These are phyloP conservation scores for Fusarium temperatum DNA, from an alignment of 2,329 filamentous ascomycete species.

Conservation along the genomic window DNA sequence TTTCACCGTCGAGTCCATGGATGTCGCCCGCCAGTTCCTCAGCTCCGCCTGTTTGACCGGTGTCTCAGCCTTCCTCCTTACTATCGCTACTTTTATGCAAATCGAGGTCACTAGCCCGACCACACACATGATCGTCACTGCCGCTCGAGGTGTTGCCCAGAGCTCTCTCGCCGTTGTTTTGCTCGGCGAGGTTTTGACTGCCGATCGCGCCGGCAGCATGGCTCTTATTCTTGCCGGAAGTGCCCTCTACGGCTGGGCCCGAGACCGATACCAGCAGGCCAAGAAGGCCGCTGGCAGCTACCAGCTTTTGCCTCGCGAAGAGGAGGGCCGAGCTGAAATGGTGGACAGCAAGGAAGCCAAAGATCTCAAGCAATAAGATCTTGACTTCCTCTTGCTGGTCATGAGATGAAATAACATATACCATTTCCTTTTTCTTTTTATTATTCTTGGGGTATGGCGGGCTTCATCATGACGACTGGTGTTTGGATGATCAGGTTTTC, in stretches of 20 bases:
- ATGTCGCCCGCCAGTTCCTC: slow-evolving; percentile 35
- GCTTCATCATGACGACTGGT: slow-evolving; percentile 27
- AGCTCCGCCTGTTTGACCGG: slow-evolving; percentile 35
- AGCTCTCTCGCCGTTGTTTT: slow-evolving; percentile 40
- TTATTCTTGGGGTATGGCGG: slow-evolving; percentile 23
- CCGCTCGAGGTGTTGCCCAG: slow-evolving; percentile 40
- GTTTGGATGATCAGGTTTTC: slow-evolving; percentile 22
- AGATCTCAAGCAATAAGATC: slow-evolving; percentile 16
- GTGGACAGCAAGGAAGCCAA: slow-evolving; percentile 30
- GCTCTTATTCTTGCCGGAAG: slow-evolving; percentile 39
- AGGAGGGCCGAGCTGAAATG: slow-evolving; percentile 27
- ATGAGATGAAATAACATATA: slow-evolving; percentile 7
- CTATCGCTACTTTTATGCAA: slow-evolving; percentile 42
- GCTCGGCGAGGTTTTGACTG: slow-evolving; percentile 38
- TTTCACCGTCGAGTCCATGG: slow-evolving; percentile 25
- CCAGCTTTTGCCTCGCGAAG: slow-evolving; percentile 34
- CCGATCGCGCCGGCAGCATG: slow-evolving; percentile 41
- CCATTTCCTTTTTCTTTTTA: slow-evolving; percentile 15
- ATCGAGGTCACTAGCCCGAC: slow-evolving; percentile 42
- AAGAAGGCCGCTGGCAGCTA: slow-evolving; percentile 40
- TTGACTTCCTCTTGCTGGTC: not conserved
- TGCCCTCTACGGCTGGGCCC: slow-evolving; percentile 40
- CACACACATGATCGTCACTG: slow-evolving; percentile 43
- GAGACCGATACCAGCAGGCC: slow-evolving; percentile 37
- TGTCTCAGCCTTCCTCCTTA: slow-evolving; percentile 40